Conservation (phyloP, 495 filamentous ascomycete genomes). For the Cladorrhinum samala region DNA sequence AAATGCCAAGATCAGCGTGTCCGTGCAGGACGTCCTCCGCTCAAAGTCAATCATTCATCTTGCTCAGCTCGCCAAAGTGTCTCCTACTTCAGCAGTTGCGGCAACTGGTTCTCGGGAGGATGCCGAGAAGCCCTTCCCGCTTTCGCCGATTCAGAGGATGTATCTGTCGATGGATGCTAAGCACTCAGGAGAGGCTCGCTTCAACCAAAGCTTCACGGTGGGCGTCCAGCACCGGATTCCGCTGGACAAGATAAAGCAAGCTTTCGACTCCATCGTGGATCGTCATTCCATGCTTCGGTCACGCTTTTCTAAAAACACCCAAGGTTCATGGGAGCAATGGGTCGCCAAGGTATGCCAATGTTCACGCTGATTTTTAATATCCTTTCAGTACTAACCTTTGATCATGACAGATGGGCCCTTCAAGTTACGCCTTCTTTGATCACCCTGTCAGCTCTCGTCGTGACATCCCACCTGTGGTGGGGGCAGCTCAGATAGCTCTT, state of each 20-base stretch:
- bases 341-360: constrained; percentile 12
- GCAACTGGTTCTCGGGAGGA: constrained; percentile 19
- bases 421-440: constrained; percentile 14
- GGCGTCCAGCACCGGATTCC: constrained; percentile 37
- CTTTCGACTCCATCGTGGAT: constrained; percentile 43
- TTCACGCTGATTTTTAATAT: not conserved
- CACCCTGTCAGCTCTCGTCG: constrained; percentile 12
- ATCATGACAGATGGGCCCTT: constrained; percentile 9
- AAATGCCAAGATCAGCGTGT: constrained; percentile 15
- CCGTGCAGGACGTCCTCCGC: constrained; percentile 21
- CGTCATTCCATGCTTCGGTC: constrained; percentile 58
- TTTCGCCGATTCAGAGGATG: constrained; percentile 55
- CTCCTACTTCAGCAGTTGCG: not conserved
- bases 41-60: constrained; percentile 25
- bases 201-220: constrained; percentile 56
- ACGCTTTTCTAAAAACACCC: constrained; percentile 33
- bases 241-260: constrained; percentile 30
- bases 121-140: constrained; percentile 43
- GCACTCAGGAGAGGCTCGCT: constrained; percentile 43
- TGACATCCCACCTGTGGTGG: constrained; percentile 9
- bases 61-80: constrained; percentile 15
- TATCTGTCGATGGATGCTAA: constrained; percentile 48
- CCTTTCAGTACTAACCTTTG: not conserved
- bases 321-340: constrained; percentile 21
- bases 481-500: constrained; percentile 14